Evolutionary conservation across 768 basidiomycete species (phyloP).

Genomic region (Flagelloscypha sp.): DNA sequence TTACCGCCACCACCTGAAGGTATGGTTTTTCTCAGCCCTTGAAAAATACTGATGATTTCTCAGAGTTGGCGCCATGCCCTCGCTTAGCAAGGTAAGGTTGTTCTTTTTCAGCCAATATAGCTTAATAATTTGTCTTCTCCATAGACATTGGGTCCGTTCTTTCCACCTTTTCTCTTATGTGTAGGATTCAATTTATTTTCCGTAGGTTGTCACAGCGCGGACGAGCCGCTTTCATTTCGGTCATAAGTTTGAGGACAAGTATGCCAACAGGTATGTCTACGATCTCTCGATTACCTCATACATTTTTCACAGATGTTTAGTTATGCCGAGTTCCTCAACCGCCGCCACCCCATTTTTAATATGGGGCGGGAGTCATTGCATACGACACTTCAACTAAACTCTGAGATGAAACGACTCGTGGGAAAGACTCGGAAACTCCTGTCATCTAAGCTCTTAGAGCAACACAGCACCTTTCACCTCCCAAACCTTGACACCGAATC

Average conservation of each 20-base stretch:
- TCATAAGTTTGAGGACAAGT: conserved; percentile 44
- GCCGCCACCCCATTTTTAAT: conserved; percentile 48
- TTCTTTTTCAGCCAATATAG: conserved; percentile 2
- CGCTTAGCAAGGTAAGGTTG: conserved; percentile 48
- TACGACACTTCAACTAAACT: conserved; percentile 46
- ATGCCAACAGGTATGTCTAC: conserved; percentile 52
- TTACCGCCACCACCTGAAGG: conserved; percentile 55
- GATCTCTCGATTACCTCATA: conserved; percentile 3
- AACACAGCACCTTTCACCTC: too few relatives aligned
- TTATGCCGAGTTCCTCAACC: conserved; percentile 45
- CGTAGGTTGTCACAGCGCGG: conserved; percentile 51
- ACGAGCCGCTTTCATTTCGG: conserved; percentile 62
- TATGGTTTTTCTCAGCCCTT: conserved; percentile 16
- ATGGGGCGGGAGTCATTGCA: conserved; percentile 38
- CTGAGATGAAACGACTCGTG: too few relatives aligned
- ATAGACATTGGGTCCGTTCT: conserved; percentile 54
- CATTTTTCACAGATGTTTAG: conserved; percentile 21
- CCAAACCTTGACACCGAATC: too few relatives aligned
- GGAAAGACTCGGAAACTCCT: too few relatives aligned
- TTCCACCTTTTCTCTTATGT: neutral
- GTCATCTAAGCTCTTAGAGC: too few relatives aligned
- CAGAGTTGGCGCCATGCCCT: conserved; percentile 70
- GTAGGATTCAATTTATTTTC: neutral
- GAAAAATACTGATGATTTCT: conserved; percentile 1
- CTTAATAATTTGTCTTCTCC: conserved; percentile 7